Conservation (phyloP, 1,139 yeast species). For the Yamadazyma triangularis region DNA sequence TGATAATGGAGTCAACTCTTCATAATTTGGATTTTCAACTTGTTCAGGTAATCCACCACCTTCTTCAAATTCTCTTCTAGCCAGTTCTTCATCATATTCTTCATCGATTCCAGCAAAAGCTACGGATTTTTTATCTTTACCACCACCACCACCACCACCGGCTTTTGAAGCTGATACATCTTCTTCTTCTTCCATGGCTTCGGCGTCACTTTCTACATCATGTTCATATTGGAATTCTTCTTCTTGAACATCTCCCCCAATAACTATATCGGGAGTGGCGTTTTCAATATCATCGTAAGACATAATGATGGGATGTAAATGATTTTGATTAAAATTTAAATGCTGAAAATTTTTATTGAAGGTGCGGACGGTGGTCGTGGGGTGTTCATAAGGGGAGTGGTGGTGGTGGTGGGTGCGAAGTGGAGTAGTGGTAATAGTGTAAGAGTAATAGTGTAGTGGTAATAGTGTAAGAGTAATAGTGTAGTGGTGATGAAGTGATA, state of each 20-base stretch:
- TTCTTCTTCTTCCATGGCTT: conserved; percentile 39
- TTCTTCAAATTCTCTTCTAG: conserved; percentile 85
- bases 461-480: too few relatives aligned
- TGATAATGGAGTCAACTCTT: conserved; percentile 75
- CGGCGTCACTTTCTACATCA: conserved; percentile 47
- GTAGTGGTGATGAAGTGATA: too few relatives aligned
- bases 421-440: too few relatives aligned
- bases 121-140: conserved; percentile 58
- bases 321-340: too few relatives aligned
- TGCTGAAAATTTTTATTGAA: too few relatives aligned
- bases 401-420: too few relatives aligned
- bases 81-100: conserved; percentile 56
- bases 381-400: too few relatives aligned
- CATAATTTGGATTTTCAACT: conserved; percentile 82
- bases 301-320: too few relatives aligned
- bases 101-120: conserved; percentile 76
- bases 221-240: conserved; percentile 38
- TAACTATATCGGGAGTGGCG: conserved; percentile 80
- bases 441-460: too few relatives aligned
- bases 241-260: conserved; percentile 59
- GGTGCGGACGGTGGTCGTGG: too few relatives aligned
- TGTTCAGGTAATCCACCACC: conserved; percentile 99
- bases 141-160: too few relatives aligned
- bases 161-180: conserved; percentile 36
- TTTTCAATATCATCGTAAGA: conserved; percentile 72